Conservation (phyloP, 352 stramenopile genomes). For the Phytophthora macrochlamydospora region DNA sequence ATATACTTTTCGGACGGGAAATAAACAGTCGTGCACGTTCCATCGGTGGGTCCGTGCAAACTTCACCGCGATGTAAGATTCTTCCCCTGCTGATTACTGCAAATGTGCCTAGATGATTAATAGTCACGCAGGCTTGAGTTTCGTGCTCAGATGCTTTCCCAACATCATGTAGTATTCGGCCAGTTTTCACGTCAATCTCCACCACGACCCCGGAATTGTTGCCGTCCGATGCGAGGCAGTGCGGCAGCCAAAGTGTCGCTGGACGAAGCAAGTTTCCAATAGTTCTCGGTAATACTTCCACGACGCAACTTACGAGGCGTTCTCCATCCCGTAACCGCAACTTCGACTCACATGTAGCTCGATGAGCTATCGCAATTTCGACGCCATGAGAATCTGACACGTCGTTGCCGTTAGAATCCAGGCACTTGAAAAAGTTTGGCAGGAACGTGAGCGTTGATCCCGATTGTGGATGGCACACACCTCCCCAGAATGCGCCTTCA, state of each 20-base stretch:
- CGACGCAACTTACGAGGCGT: conserved; percentile 46
- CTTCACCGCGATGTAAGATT: conserved; percentile 3
- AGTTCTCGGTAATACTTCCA: conserved; percentile 47
- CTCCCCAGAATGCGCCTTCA: conserved; percentile 46
- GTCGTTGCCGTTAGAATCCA: conserved; percentile 43
- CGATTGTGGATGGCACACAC: conserved; percentile 30
- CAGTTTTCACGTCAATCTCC: conserved; percentile 28
- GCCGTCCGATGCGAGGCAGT: conserved; percentile 14
- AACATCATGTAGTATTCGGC: conserved; percentile 26
- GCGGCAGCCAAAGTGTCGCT: conserved; percentile 35
- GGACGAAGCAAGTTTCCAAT: conserved; percentile 34
- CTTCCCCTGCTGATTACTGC: conserved; percentile 20
- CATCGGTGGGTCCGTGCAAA: conserved; percentile 1
- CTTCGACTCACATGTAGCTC: neutral
- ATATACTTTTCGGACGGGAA: conserved; percentile 13
- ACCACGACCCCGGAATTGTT: conserved; percentile 28
- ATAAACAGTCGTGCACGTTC: conserved; percentile 19
- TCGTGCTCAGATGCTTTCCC: conserved; percentile 9
- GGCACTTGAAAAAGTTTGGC: conserved; percentile 54
- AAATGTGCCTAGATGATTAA: conserved; percentile 25
- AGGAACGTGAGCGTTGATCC: conserved; percentile 51
- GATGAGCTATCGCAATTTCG: conserved; percentile 48
- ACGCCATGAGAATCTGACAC: conserved; percentile 55
- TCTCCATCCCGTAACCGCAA: conserved; percentile 33
- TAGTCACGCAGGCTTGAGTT: conserved; percentile 12